Base-by-base conservation (phyloP, 441 rosid genomes). In the Erodium texanum region DNA sequence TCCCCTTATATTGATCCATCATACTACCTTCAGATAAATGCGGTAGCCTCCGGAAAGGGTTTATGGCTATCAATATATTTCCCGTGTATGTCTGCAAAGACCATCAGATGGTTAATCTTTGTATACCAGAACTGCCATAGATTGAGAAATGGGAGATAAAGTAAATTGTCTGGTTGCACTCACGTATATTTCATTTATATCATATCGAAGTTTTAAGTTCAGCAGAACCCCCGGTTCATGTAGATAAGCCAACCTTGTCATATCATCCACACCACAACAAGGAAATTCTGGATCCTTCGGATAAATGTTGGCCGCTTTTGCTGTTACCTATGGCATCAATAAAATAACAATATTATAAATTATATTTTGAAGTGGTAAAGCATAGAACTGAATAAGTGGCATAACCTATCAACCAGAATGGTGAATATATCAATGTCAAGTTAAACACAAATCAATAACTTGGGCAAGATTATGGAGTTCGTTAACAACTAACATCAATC, bases 261-360 rank as follows among this genome's bases (percentile, higher is more conserved):
- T 91, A 83, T 93, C 99, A 58, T 93, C 97, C 74, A 91, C 89
- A 0, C 99, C 99, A 24, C 75, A 75, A 41, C 78, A 73, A 71
- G 99, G 99, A 77, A 86, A 85, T 80, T 93, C 99, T 56, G 96
- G 84, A 85, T 93, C 99, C 77, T 88, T 89, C n/a, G 92, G 85
- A 73, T 85, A 73, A 63, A 82, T 80, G 71, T 77, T 74, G 67
- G 87, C 79, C 23, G 73, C 82, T 71, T 89, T 87, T 65, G 78
- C 86, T 64, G 79, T 82, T 70, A 93, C 87, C 99, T 93, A 71
- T 24, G 71, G 48, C 52, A 68, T 3, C 1, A 68, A 67, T 3
- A 62, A 61, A 73, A 23, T 45, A 14, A 34, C 41, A 45, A 16
- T 27, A 68, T 66, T 24, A 27, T 18, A 61, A 74, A 29, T 63